These are phyloP conservation scores for Benincasa hispida DNA, from an alignment of 306 rosid genomes.

Conservation along the genomic window DNA sequence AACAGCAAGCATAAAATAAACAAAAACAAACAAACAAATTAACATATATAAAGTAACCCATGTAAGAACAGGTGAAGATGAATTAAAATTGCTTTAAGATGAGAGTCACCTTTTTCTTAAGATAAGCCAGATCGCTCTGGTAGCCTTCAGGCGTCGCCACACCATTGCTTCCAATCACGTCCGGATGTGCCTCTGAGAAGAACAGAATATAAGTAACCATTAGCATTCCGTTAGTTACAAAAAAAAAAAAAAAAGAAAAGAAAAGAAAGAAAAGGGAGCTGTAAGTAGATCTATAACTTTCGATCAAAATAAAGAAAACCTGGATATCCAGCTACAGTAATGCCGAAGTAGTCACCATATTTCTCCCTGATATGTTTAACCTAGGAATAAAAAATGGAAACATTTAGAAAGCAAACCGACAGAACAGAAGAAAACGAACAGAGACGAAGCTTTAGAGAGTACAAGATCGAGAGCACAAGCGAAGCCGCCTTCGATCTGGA, in stretches of 20 bases:
- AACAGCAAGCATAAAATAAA: neutral
- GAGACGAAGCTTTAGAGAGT: neutral
- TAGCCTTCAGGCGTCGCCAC: slow-evolving; percentile 65
- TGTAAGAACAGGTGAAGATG: neutral
- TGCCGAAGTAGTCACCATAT: slow-evolving; percentile 87
- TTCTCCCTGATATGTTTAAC: slow-evolving; percentile 67
- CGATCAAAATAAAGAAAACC: slow-evolving; percentile 23
- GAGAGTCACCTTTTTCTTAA: slow-evolving; percentile 59
- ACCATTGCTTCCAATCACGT: slow-evolving; percentile 58
- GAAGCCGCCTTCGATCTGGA: slow-evolving; percentile 79
- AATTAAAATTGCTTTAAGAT: neutral
- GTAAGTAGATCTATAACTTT: neutral
- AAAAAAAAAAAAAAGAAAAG: too few species aligned
- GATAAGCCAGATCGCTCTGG: slow-evolving; percentile 66
- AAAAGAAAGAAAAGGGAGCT: neutral
- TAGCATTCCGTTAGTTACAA: neutral
- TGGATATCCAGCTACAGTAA: slow-evolving; percentile 97
- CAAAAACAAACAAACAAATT: neutral
- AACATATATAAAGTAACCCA: neutral
- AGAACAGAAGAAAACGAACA: neutral
- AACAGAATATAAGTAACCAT: neutral
- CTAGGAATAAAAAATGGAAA: slow-evolving; percentile 15
- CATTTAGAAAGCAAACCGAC: neutral
- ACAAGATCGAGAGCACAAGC: slow-evolving; percentile 92
- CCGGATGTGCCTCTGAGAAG: slow-evolving; percentile 84